Evolutionary conservation across 345 rosid genomes (phyloP).

Genomic region (Eucalyptus tenuipes): DNA sequence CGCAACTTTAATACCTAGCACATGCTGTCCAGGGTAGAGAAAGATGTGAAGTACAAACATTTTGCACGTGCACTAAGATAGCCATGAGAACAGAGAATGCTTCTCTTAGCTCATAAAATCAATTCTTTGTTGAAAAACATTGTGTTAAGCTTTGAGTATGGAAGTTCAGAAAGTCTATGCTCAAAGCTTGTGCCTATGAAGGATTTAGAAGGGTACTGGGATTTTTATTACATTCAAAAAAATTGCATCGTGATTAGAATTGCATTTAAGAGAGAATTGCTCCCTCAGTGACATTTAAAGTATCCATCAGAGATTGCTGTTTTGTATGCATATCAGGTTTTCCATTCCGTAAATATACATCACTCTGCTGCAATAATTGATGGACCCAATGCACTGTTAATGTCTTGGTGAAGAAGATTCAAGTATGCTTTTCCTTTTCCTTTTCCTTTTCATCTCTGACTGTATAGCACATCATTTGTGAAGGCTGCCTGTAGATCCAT

Average conservation of each 20-base stretch:
- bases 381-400: not conserved
- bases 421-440: not conserved
- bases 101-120: not conserved
- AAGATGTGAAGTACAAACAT: not conserved
- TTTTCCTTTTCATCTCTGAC: not conserved
- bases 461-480: not conserved
- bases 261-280: not conserved
- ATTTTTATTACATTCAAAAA: not conserved
- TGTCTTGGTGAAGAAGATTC: not conserved
- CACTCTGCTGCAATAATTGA: not conserved
- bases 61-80: not conserved
- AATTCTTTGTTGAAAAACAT: not conserved
- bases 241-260: not conserved
- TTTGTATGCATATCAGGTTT: not conserved
- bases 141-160: not conserved
- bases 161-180: not conserved
- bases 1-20: not conserved
- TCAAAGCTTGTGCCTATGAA: not conserved
- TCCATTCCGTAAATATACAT: not conserved
- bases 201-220: not conserved
- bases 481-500: slow-evolving; percentile 94
- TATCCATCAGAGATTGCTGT: not conserved
- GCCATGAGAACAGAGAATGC: not conserved
- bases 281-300: not conserved
- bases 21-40: not conserved